Percentiles rank a stretch among this genome's conserved stretches.
These are phyloP conservation scores for Sphaerostilbella broomeana DNA, from an alignment of 2,329 filamentous ascomycete genomes.

Conservation along the genomic window DNA sequence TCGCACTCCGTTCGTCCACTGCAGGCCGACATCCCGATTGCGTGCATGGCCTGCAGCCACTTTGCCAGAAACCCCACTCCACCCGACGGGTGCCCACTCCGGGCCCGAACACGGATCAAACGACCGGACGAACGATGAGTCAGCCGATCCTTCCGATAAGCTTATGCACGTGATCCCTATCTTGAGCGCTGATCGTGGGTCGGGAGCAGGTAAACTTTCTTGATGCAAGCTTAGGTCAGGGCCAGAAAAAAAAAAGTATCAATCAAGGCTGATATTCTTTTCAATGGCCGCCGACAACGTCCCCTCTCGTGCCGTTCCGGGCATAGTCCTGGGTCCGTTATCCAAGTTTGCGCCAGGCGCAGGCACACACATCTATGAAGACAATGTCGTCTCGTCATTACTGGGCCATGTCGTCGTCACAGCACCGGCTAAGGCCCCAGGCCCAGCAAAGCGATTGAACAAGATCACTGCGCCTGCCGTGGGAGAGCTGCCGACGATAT, in stretches of 20 bases:
- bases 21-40: too few relatives aligned
- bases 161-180: conserved; percentile 7
- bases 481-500: conserved; percentile 46
- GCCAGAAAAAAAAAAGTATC: neutral
- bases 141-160: neutral
- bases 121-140: neutral
- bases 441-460: conserved; percentile 52
- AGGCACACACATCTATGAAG: conserved; percentile 75
- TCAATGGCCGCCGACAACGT: conserved; percentile 30
- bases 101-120: conserved; percentile 4
- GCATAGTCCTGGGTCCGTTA: conserved; percentile 66
- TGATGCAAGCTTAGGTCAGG: too few relatives aligned
- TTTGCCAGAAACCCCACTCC: too few relatives aligned
- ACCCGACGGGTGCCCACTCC: neutral
- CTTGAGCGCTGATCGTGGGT: too few relatives aligned
- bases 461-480: conserved; percentile 44
- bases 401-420: conserved; percentile 61
- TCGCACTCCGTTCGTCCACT: too few relatives aligned
- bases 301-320: conserved; percentile 65
- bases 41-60: too few relatives aligned
- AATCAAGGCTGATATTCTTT: neutral
- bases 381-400: conserved; percentile 74
- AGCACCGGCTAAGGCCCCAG: conserved; percentile 39
- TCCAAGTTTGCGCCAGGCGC: conserved; percentile 65
- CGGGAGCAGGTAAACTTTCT: too few relatives aligned